Conservation (phyloP, 345 rosid species). For the Sonneratia alba region DNA sequence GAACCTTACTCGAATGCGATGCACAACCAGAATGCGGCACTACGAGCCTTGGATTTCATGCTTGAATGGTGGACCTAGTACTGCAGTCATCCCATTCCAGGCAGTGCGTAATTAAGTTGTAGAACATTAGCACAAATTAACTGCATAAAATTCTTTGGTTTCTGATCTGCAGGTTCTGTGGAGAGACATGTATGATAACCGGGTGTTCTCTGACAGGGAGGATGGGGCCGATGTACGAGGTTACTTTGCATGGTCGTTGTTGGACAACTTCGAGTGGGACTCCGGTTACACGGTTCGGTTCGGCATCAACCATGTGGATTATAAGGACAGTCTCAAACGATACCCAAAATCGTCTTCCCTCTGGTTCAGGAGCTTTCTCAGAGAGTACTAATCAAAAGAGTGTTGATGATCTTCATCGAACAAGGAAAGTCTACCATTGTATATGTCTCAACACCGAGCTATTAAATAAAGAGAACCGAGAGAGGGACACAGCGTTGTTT, state of each 20-base stretch:
- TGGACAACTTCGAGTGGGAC: conserved; percentile 56
- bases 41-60: conserved; percentile 10
- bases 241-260: conserved; percentile 48
- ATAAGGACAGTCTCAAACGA: conserved; percentile 34
- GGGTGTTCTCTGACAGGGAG: conserved; percentile 19
- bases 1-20: conserved; percentile 8
- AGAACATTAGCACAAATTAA: no score
- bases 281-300: conserved; percentile 43
- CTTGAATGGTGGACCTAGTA: conserved; percentile 7
- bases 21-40: not conserved
- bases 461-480: no score
- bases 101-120: no score
- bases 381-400: not conserved
- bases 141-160: no score
- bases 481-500: no score
- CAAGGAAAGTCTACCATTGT: not conserved
- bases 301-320: conserved; percentile 45
- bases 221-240: conserved; percentile 47
- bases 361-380: conserved; percentile 51
- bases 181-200: not conserved
- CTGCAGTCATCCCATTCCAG: conserved; percentile 12
- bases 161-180: no score
- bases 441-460: no score
- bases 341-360: conserved; percentile 45
- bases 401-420: not conserved